Conservation (phyloP, 306 rosid species). For the Prunus dulcis region DNA sequence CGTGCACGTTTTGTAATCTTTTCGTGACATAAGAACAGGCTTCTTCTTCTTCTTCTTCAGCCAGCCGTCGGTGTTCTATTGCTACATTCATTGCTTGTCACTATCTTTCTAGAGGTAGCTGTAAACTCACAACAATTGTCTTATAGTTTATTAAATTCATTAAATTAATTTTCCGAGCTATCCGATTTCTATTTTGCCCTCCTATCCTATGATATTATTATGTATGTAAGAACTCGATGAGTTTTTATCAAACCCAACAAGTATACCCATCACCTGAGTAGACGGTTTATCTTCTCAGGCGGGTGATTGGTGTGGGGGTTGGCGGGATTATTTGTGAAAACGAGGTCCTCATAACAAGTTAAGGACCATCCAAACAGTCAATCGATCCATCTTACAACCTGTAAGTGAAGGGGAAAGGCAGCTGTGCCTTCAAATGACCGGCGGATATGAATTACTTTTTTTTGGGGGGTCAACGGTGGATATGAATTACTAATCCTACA, state of each 20-base stretch:
- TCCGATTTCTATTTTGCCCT: background rate
- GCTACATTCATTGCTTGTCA: constrained; percentile 1
- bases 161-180: constrained; percentile 1
- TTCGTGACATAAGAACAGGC: constrained; percentile 13
- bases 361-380: too few species aligned
- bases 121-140: background rate
- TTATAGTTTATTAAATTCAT: background rate
- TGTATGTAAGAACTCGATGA: background rate
- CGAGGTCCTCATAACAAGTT: background rate
- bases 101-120: background rate
- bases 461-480: too few species aligned
- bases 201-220: background rate
- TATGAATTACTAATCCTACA: too few species aligned
- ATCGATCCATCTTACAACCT: too few species aligned
- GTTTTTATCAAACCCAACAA: background rate
- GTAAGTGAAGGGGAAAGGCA: too few species aligned
- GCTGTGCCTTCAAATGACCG: too few species aligned
- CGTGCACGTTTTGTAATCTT: background rate
- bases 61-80: background rate
- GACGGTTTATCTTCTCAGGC: too few species aligned
- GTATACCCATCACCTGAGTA: background rate
- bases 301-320: too few species aligned
- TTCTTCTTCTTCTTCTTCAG: constrained; percentile 9
- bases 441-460: too few species aligned
- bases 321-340: too few species aligned